Evolutionary conservation across 2,329 filamentous ascomycete genomes (phyloP), one percentile per base, ranked within the genome.

Genomic region (Alternaria sp.): DNA sequence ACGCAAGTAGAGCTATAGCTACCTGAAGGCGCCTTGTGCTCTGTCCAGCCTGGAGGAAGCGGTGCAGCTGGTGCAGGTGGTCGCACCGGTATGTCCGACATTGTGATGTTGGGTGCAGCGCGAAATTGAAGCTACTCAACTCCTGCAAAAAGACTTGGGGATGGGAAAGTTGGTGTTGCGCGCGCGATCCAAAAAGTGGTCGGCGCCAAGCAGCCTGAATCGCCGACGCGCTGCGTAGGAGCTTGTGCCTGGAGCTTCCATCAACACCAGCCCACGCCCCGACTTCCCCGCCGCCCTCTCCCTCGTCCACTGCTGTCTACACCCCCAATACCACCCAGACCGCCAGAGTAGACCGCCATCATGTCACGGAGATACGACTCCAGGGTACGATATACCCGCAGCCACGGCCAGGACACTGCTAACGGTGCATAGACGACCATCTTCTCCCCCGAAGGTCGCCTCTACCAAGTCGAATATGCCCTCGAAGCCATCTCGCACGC

Each of bases 401-500:
- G 26, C 19, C 58, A 55, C 36, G 19, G 54, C 68, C 63, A 26
- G 28, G n/a, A 55, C 58, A 28, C 60, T 44, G 68, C 76, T 75
- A 73, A 77, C 73, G 25, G 47, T 54, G 54, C 59, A 21, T 75
- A 97, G 94, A 99, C 96, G 75, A 99, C 96, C 81, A 99, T 99
- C 88, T 99, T 99, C 90, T 99, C 96, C 65, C 96, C 96, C 64
- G 96, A 99, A 85, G 96, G 96, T 69, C 94, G 96, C 79, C 89
- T 99, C 66, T 99, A 99, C 83, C 96, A 99, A 84, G 96, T 99
- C 76, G 96, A 99, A 88, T 99, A 99, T 87, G 96, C 96, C 25
- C 89, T 99, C 56, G 96, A 99, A 83, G 96, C 96, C 79, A 99
- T 99, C 80, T 99, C 96, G 71, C 96, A 99, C 77, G 96, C 96